A percentile compares a stretch with the other conserved stretches of the same genome.
Evolutionary conservation across 1,284 basidiomycete genomes (phyloP).

Genomic region (Trichosporon inkin): DNA sequence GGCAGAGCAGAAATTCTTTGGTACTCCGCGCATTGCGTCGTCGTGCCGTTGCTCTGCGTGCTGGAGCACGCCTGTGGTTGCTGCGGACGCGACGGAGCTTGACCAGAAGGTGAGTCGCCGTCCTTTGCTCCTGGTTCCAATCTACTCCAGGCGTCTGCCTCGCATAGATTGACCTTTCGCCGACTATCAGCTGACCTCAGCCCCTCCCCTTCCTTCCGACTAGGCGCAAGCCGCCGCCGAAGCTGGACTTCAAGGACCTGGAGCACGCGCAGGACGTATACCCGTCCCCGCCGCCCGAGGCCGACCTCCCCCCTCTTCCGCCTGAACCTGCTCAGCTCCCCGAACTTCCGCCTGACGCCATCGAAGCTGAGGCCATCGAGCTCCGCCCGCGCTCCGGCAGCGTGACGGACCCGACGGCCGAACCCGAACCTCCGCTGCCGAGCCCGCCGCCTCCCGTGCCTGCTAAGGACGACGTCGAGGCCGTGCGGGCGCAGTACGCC

Average conservation of each 20-base stretch:
- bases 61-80: background rate
- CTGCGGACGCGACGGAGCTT: background rate
- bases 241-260: background rate
- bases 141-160: background rate
- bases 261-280: background rate
- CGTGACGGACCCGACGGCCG: background rate
- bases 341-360: background rate
- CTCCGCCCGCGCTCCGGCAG: no score
- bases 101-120: background rate
- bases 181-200: background rate
- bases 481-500: background rate
- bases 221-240: background rate
- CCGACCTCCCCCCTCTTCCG: no score
- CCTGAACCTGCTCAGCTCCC: no score
- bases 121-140: background rate
- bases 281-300: background rate
- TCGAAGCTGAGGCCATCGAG: no score
- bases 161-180: no score
- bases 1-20: background rate
- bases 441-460: background rate
- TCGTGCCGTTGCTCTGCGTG: background rate
- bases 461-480: background rate
- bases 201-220: conserved; percentile 1
- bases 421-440: background rate
- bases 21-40: background rate